phyloP scores from a whole-genome alignment of 495 filamentous ascomycete species.

The Evernia prunastri region DNA sequence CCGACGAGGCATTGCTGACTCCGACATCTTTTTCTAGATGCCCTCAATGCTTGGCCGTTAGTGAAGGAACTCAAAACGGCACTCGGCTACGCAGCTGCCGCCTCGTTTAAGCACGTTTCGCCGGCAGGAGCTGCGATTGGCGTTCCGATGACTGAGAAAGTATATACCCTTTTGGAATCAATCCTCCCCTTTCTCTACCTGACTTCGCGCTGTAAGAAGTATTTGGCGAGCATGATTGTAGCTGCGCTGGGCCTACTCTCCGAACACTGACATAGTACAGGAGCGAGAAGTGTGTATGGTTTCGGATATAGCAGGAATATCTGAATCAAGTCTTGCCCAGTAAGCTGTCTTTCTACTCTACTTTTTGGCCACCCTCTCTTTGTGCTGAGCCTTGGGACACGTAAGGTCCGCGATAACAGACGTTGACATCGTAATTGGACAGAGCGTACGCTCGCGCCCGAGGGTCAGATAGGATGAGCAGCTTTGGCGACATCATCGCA shows the following conservation, averaged over 20 bases:
- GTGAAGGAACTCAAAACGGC: slow-evolving; percentile 94
- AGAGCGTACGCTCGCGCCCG: slow-evolving; percentile 93
- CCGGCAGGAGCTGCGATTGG: slow-evolving; percentile 94
- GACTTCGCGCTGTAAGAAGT: not conserved
- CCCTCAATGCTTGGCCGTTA: slow-evolving; percentile 91
- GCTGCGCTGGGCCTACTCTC: not conserved
- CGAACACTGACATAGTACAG: slow-evolving; percentile 25
- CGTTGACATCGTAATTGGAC: slow-evolving; percentile 45
- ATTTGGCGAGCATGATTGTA: not conserved
- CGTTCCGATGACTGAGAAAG: slow-evolving; percentile 60
- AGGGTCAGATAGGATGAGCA: slow-evolving; percentile 90
- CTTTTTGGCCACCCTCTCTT: not conserved
- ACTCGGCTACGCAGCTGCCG: slow-evolving; percentile 81
- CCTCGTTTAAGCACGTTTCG: slow-evolving; percentile 98
- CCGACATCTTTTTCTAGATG: slow-evolving; percentile 51
- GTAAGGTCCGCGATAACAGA: too few species aligned
- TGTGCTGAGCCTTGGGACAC: not conserved
- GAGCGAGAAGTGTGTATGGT: slow-evolving; percentile 98
- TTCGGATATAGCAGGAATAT: slow-evolving; percentile 83
- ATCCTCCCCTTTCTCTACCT: not conserved
- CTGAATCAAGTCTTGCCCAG: slow-evolving; percentile 54
- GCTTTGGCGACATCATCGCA: slow-evolving; percentile 81
- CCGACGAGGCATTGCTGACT: not conserved
- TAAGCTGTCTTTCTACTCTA: not conserved
- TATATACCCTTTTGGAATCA: not conserved